Evolutionary conservation across 352 stramenopile species (phyloP), one percentile per base, ranked within the genome.

Genomic region (Blastocystis sp.): DNA sequence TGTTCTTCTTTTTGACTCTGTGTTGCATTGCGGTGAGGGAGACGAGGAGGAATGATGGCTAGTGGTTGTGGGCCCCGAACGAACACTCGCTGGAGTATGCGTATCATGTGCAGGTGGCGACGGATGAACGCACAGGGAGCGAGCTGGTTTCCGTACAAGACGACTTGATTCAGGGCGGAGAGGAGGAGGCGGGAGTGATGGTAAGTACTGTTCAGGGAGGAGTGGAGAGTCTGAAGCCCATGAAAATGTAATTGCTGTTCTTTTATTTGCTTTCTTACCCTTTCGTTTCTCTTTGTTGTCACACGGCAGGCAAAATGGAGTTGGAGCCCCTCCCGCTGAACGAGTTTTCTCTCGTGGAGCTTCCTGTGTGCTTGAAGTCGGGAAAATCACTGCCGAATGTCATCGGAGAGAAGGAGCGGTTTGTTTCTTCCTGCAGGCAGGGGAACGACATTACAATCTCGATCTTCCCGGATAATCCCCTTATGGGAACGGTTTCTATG

Each of bases 41-140:
- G 34, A 6, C 3, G 19, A 28, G 7, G 9, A 19, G 9, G 24
- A 71, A 17, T 57, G 3, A 84, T 4, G 3, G 3, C 6, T 84
- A 84, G 74, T 71, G 64, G 17, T 38, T 84, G 19, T 84, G 74
- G 74, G 19, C 24, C 34, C 74, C 74, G 4, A 74, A 68, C 48
- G 74, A 84, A 38, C 59, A 21, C 48, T 71, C 62, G 43, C 34
- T 71, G 9, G 74, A 38, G 6, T 84, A 84, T 84, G 74, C 74
- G n/a, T 71, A 71, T 84, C 74, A 71, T 40, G 62, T 84, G 2
- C 74, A 84, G 48, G 62, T 84, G 11, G n/a, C 74, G 6, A 84
- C 74, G n/a, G 74, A 84, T 11, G 74, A 84, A 48, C n/a, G 34
- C n/a, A 17, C 74, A 65, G 71, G 34, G 11, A 24, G 11, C 7